Conservation (phyloP, 371 early-diverging fungal species). For the Mucor mucedo region DNA sequence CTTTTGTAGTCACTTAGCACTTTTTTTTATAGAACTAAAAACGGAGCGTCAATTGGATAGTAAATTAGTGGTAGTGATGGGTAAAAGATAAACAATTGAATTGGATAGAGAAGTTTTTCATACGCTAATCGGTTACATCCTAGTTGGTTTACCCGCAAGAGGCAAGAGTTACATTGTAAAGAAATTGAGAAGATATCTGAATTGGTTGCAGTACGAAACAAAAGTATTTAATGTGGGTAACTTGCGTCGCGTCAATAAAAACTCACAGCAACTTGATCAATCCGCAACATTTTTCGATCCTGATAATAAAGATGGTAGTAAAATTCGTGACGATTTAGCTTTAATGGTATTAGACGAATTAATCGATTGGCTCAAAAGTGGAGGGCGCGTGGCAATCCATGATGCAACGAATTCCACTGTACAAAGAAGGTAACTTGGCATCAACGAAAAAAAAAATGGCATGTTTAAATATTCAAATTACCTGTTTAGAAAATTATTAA, state of each 20-base stretch:
- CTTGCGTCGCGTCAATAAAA: constrained; percentile 65
- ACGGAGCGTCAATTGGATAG: constrained; percentile 46
- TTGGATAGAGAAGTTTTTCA: not conserved
- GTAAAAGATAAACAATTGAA: constrained; percentile 36
- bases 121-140: not conserved
- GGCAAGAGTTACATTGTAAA: constrained; percentile 91
- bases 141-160: constrained; percentile 87
- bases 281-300: constrained; percentile 79
- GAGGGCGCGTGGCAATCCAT: constrained; percentile 83
- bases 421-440: constrained; percentile 60
- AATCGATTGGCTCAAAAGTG: constrained; percentile 73
- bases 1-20: not conserved
- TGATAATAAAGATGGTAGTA: constrained; percentile 68
- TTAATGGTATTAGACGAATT: constrained; percentile 82
- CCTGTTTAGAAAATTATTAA: constrained; percentile 51
- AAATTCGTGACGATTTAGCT: constrained; percentile 76
- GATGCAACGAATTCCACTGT: constrained; percentile 90
- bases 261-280: constrained; percentile 51
- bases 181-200: constrained; percentile 80
- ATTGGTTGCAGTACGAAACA: constrained; percentile 72
- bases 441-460: not conserved
- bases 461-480: not conserved
- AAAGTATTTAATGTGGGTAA: constrained; percentile 90
- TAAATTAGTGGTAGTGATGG: constrained; percentile 70
- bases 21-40: constrained; percentile 17